A percentile compares a stretch with the other conserved stretches of the same genome.
Evolutionary conservation across 2,329 filamentous ascomycete genomes (phyloP).

Genomic region (Pseudogymnoascus sp.): DNA sequence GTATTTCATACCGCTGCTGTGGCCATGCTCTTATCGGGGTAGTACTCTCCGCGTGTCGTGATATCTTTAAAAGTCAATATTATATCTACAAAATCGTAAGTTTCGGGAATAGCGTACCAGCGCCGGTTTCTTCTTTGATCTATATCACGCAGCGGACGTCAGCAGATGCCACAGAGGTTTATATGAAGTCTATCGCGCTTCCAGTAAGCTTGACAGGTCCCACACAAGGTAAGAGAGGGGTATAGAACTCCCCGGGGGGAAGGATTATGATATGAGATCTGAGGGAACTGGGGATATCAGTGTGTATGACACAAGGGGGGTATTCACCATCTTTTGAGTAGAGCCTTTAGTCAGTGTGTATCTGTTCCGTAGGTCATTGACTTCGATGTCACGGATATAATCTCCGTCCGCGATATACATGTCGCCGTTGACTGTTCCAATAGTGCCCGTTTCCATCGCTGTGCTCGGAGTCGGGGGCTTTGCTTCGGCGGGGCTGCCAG

Average conservation of each 20-base stretch:
- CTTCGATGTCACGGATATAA: slow-evolving; percentile 97
- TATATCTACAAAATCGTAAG: slow-evolving; percentile 32
- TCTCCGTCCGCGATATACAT: slow-evolving; percentile 95
- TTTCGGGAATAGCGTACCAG: slow-evolving; percentile 74
- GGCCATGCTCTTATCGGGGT: slow-evolving; percentile 95
- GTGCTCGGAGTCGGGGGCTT: slow-evolving; percentile 13
- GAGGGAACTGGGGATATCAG: slow-evolving; percentile 48
- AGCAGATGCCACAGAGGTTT: slow-evolving; percentile 83
- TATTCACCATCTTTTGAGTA: slow-evolving; percentile 99
- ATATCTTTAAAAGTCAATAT: slow-evolving; percentile 78
- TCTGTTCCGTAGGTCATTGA: slow-evolving; percentile 94
- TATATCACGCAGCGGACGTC: slow-evolving; percentile 83
- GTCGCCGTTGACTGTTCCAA: slow-evolving; percentile 62
- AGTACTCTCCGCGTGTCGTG: slow-evolving; percentile 93
- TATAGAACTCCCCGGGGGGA: slow-evolving; percentile 18
- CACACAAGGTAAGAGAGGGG: slow-evolving; percentile 36
- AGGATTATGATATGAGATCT: slow-evolving; percentile 31
- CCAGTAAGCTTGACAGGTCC: slow-evolving; percentile 63
- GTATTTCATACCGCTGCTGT: slow-evolving; percentile 68
- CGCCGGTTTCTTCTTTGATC: slow-evolving; percentile 99
- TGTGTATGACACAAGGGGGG: slow-evolving; percentile 55
- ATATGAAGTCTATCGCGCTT: slow-evolving; percentile 57
- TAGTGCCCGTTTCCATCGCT: slow-evolving; percentile 28
- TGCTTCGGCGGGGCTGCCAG: slow-evolving; percentile 30
- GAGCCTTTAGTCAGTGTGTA: slow-evolving; percentile 96